Conservation (phyloP, 768 basidiomycete genomes). For the Russula sp. region DNA sequence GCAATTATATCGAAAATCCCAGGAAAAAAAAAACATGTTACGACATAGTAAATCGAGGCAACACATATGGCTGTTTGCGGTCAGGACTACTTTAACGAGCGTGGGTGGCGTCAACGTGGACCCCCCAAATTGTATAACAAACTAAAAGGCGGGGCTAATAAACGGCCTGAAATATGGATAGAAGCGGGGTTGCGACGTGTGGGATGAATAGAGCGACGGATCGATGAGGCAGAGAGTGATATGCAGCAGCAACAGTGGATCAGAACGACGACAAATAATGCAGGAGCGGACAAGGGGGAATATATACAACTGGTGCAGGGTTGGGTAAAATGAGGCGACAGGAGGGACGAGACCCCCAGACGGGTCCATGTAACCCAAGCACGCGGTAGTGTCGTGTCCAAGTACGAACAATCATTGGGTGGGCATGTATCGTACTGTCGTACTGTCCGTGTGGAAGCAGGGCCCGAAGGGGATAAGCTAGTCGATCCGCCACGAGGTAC, state of each 20-base stretch:
- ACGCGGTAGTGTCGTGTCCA: constrained; percentile 3
- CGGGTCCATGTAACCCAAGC: neutral
- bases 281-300: constrained; percentile 10
- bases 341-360: neutral
- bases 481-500: neutral
- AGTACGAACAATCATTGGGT: constrained; percentile 8
- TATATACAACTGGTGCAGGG: constrained; percentile 12
- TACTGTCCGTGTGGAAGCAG: neutral
- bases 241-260: constrained; percentile 22
- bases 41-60: constrained; percentile 15
- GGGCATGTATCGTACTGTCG: constrained; percentile 11
- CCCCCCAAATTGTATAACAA: constrained; percentile 10
- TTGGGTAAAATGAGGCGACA: neutral
- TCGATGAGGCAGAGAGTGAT: constrained; percentile 19
- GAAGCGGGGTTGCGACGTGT: constrained; percentile 13
- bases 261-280: constrained; percentile 16
- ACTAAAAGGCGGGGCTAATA: constrained; percentile 11
- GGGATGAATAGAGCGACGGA: constrained; percentile 17
- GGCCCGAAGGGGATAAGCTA: neutral
- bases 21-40: neutral
- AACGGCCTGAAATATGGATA: constrained; percentile 17
- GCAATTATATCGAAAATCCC: constrained; percentile 1
- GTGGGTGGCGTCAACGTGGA: constrained; percentile 8
- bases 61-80: constrained; percentile 5
- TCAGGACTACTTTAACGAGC: constrained; percentile 15